A percentile compares a stretch with the other conserved stretches of the same genome.
Evolutionary conservation across 2,329 filamentous ascomycete genomes (phyloP).

Genomic region (Cytospora paraplurivora): DNA sequence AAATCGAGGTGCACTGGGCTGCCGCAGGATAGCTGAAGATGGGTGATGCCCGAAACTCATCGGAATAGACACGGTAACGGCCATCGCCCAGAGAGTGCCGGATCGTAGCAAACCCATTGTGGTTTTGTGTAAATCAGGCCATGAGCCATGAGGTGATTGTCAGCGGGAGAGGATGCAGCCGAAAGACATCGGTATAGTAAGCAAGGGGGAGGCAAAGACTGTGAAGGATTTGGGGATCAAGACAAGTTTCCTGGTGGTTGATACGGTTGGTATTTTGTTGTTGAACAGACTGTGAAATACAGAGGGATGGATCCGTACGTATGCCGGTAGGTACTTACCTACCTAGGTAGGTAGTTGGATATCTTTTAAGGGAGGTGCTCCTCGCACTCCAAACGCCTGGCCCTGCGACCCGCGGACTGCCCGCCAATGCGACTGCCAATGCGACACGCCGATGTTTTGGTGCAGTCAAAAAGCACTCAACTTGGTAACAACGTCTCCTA

Average conservation of each 20-base stretch:
- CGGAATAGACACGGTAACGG: constrained; percentile 8
- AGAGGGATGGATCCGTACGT: too few relatives aligned
- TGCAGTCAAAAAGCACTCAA: too few relatives aligned
- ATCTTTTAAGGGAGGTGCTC: too few relatives aligned
- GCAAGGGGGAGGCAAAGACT: neutral
- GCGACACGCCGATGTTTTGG: too few relatives aligned
- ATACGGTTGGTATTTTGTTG: too few relatives aligned
- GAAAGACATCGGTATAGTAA: neutral
- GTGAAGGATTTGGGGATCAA: neutral
- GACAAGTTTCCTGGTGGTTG: neutral
- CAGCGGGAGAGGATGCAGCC: neutral
- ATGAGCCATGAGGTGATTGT: neutral
- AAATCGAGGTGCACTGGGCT: neutral
- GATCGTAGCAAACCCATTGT: constrained; percentile 9
- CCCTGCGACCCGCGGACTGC: too few relatives aligned
- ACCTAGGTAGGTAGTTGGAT: neutral
- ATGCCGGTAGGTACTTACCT: neutral
- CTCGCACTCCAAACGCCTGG: too few relatives aligned
- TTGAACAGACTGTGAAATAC: too few relatives aligned
- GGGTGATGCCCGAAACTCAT: constrained; percentile 22
- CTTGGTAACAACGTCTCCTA: too few relatives aligned
- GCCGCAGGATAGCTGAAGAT: neutral
- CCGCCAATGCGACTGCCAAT: too few relatives aligned
- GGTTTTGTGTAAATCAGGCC: neutral
- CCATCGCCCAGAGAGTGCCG: neutral